A percentile compares a stretch with the other conserved stretches of the same genome.
Conservation (phyloP, 345 rosid species). For the Salix suchowensis region DNA sequence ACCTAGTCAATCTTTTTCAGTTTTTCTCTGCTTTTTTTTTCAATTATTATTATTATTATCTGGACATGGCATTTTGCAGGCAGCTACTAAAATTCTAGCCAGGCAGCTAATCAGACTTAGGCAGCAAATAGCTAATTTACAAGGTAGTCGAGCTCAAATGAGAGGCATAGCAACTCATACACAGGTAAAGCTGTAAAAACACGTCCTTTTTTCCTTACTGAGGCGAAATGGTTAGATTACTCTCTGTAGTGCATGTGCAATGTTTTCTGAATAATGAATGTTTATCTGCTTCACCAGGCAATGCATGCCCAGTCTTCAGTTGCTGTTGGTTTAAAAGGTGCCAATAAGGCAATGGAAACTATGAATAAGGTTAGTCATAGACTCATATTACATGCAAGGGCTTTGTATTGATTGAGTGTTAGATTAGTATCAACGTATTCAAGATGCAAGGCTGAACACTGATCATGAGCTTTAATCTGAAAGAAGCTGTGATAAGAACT, state of each 20-base stretch:
- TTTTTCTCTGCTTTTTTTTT: background rate
- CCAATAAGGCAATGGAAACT: conserved; percentile 82
- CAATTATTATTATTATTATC: background rate
- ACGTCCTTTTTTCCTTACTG: background rate
- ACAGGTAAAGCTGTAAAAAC: conserved; percentile 42
- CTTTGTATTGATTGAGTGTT: background rate
- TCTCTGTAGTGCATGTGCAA: background rate
- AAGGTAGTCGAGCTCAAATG: conserved; percentile 97
- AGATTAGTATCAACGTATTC: background rate
- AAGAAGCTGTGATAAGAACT: conserved; percentile 2
- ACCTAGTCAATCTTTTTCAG: background rate
- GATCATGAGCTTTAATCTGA: background rate
- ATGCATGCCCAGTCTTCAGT: conserved; percentile 92
- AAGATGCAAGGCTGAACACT: background rate
- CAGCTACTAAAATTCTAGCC: conserved; percentile 82
- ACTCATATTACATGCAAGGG: background rate
- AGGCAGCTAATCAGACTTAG: conserved; percentile 81
- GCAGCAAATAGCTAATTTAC: conserved; percentile 84
- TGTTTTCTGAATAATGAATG: conserved; percentile 10
- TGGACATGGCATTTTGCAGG: conserved; percentile 36
- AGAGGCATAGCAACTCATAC: conserved; percentile 98
- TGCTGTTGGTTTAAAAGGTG: conserved; percentile 88
- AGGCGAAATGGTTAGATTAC: background rate
- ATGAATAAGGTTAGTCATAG: conserved; percentile 68
- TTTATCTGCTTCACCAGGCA: conserved; percentile 49